A percentile compares a stretch with the other conserved stretches of the same genome.
Conservation (phyloP, 441 rosid species). For the Erodium trifolium region DNA sequence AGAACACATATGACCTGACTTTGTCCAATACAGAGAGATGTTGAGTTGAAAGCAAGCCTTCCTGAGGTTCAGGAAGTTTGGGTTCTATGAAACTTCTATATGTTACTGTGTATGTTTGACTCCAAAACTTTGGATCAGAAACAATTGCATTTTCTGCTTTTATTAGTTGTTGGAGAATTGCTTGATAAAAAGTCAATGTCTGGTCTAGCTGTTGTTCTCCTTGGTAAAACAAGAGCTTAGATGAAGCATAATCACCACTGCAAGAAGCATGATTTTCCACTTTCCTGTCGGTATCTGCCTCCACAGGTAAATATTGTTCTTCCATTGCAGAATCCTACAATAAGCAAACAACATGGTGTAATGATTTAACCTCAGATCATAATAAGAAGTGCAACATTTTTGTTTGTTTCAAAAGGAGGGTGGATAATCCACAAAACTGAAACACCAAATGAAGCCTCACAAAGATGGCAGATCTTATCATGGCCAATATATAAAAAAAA, state of each 20-base stretch:
- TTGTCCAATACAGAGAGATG: conserved; percentile 24
- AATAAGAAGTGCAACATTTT: neutral
- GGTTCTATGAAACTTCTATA: conserved; percentile 44
- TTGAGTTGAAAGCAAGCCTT: conserved; percentile 20
- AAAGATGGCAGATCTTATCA: neutral
- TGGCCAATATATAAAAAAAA: neutral
- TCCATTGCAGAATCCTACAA: conserved; percentile 42
- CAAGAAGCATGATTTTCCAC: conserved; percentile 27
- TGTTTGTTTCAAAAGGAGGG: neutral
- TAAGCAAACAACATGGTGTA: conserved; percentile 16
- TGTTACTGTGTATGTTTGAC: conserved; percentile 52
- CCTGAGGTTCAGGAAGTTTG: conserved; percentile 24
- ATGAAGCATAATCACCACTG: conserved; percentile 27
- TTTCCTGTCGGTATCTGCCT: conserved; percentile 18
- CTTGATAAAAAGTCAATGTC: conserved; percentile 66
- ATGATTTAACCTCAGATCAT: neutral
- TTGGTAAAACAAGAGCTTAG: conserved; percentile 54
- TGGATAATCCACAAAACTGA: neutral
- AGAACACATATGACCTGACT: conserved; percentile 26
- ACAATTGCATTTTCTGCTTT: conserved; percentile 46
- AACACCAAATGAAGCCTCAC: neutral
- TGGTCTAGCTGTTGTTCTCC: conserved; percentile 57
- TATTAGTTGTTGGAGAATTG: conserved; percentile 62
- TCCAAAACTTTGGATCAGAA: conserved; percentile 48
- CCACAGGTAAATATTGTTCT: conserved; percentile 29